A percentile compares a stretch with the other conserved stretches of the same genome.
Conservation (phyloP, 2,329 filamentous ascomycete species). For the Trichophyton benhamiae region DNA sequence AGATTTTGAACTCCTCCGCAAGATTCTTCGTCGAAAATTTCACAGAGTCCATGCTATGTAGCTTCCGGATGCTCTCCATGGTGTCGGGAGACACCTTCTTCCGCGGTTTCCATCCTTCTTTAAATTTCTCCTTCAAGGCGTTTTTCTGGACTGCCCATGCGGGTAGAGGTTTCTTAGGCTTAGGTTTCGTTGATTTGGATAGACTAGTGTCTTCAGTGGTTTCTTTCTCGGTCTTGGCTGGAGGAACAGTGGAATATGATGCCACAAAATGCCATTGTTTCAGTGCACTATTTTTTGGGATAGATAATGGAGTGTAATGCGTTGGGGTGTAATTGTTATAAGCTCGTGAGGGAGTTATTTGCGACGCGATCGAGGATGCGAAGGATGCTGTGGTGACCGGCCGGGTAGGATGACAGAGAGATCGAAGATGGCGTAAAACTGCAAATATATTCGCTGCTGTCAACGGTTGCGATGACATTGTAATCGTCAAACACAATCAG, state of each 20-base stretch:
- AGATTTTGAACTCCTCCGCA: conserved; percentile 70
- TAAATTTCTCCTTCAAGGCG: conserved; percentile 65
- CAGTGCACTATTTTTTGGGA: background rate
- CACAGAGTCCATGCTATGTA: conserved; percentile 65
- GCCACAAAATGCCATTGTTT: background rate
- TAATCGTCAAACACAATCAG: background rate
- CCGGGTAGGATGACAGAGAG: background rate
- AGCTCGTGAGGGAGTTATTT: background rate
- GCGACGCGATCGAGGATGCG: background rate
- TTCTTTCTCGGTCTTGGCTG: background rate
- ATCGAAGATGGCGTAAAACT: background rate
- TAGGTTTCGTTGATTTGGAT: conserved; percentile 9
- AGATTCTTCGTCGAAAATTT: conserved; percentile 63
- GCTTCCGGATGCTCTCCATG: conserved; percentile 71
- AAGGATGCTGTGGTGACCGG: background rate
- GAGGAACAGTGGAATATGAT: background rate
- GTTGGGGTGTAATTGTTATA: background rate
- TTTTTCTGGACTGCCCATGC: conserved; percentile 66
- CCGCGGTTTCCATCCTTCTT: conserved; percentile 62
- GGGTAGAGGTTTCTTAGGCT: conserved; percentile 30
- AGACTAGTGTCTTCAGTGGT: background rate
- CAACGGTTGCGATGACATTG: background rate
- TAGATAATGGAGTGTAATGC: too few relatives aligned
- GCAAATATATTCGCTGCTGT: background rate
- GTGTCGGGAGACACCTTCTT: conserved; percentile 88